These are phyloP conservation scores for Calonectria multiphialidica DNA, from an alignment of 2,329 filamentous ascomycete genomes.

Conservation along the genomic window DNA sequence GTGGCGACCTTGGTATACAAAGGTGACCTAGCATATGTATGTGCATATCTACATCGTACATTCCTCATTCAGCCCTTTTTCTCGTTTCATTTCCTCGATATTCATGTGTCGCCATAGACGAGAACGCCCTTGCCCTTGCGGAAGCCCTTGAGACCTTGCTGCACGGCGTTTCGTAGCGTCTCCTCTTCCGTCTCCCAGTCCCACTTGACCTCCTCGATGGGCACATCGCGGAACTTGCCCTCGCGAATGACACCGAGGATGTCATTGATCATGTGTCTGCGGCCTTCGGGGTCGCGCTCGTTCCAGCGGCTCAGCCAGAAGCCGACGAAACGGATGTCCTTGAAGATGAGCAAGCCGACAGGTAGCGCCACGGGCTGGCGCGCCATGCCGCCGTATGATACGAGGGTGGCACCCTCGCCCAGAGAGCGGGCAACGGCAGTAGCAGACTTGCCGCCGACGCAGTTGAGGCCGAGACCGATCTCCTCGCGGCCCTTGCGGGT, in stretches of 20 bases:
- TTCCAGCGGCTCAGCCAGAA: constrained; percentile 98
- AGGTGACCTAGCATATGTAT: background rate
- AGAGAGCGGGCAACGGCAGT: constrained; percentile 83
- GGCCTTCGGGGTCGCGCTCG: constrained; percentile 77
- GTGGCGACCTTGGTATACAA: background rate
- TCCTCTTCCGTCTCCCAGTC: constrained; percentile 81
- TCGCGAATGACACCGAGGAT: constrained; percentile 80
- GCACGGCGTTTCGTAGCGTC: constrained; percentile 78
- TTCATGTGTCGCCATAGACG: constrained; percentile 75
- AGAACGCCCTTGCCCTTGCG: constrained; percentile 92
- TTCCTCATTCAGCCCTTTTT: background rate
- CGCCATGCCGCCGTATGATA: constrained; percentile 97
- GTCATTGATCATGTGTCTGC: constrained; percentile 85
- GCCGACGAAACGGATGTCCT: constrained; percentile 87
- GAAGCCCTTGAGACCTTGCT: constrained; percentile 86
- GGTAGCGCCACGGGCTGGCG: constrained; percentile 87
- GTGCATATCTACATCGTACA: background rate
- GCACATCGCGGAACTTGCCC: constrained; percentile 85
- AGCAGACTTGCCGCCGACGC: constrained; percentile 90
- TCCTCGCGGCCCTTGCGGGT: constrained; percentile 79
- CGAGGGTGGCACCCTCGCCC: constrained; percentile 76
- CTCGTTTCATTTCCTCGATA: background rate
- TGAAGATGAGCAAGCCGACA: constrained; percentile 91
- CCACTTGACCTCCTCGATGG: constrained; percentile 87
- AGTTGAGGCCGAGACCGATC: constrained; percentile 87